Base-by-base conservation (phyloP, 495 filamentous ascomycete species). In the Acidiella bohemica region DNA sequence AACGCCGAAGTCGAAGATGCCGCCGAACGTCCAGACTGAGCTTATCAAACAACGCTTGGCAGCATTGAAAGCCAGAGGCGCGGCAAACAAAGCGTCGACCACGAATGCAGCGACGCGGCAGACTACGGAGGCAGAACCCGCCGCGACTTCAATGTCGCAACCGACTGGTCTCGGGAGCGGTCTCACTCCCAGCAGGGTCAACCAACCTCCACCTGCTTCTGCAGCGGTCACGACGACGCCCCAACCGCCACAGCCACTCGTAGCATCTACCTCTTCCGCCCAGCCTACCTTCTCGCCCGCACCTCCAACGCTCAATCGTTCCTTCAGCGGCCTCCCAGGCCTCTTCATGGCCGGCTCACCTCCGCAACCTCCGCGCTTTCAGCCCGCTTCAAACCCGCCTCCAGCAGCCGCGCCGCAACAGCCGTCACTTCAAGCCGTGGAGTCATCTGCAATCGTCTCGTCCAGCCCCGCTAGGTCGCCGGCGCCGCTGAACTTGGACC, bases 261-360 rank as follows among this genome's bases (percentile, higher is more conserved):
- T n/a, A 27, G n/a, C 25, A n/a, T 27, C n/a, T 27, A 7, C 25
- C 7, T n/a, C 25, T 7, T 27, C 25, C 7, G 25, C n/a, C 7
- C 41, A 36, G 32, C 19, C 31, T 36, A 13, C 7, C 13, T 23
- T 13, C 26, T 30, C 44, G 22, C 44, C 37, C 3, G 17, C 38
- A 16, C 25, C 37, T 11, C 30, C 13, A 28, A 36, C 38, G 9
- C 22, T 24, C 1, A n/a, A 6, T 21, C 3, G 20, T 23, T 21
- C 32, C 7, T 43, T 43, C 31, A 18, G 19, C 14, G 26, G 24
- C 3, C 30, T 51, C n/a, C 48, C 48, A 6, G 48, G 48, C n/a
- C 26, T 51, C 19, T 51, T 51, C 44, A 43, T 51, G 40, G 30
- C 17, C 17, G 32, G 24, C 25, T n/a, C 36, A 5, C 28, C 41